Evolutionary conservation across 1,284 basidiomycete genomes (phyloP).

Genomic region (Farysia itapuensis): DNA sequence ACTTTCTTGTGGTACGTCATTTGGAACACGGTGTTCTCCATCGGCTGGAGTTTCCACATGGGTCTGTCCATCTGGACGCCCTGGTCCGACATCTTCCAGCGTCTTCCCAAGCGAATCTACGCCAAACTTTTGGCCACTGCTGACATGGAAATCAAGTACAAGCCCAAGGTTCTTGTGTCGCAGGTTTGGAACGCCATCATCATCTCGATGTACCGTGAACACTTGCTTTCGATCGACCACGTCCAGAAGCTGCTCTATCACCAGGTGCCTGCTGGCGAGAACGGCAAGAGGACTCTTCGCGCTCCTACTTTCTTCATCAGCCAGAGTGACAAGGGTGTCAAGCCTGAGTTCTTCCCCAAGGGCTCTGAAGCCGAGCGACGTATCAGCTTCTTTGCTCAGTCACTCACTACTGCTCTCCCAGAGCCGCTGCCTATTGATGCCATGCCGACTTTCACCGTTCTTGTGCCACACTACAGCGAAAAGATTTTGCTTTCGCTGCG

Average conservation of each 20-base stretch:
- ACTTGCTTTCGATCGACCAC: conserved; percentile 59
- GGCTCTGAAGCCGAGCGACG: conserved; percentile 60
- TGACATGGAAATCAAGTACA: conserved; percentile 61
- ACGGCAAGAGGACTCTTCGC: conserved; percentile 59
- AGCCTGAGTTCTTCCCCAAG: conserved; percentile 60
- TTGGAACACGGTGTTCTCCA: conserved; percentile 60
- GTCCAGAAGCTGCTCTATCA: conserved; percentile 60
- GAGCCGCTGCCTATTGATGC: conserved; percentile 59
- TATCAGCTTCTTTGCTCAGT: conserved; percentile 60
- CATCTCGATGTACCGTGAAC: conserved; percentile 61
- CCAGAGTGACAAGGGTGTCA: conserved; percentile 57
- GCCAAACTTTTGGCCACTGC: conserved; percentile 59
- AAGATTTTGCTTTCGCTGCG: conserved; percentile 59
- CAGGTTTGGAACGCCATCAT: conserved; percentile 61
- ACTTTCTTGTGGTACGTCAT: conserved; percentile 61
- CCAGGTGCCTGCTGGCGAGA: conserved; percentile 58
- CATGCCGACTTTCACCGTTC: conserved; percentile 59
- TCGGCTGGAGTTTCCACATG: conserved; percentile 59
- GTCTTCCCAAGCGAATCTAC: conserved; percentile 60
- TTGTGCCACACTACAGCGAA: conserved; percentile 60
- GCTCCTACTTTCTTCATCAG: conserved; percentile 60
- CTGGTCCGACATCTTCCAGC: conserved; percentile 60
- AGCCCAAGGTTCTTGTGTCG: conserved; percentile 60
- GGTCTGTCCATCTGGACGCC: conserved; percentile 60
- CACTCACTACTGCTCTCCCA: conserved; percentile 55